Conservation (phyloP, 257 asterid genomes). For the Nicotiana tomentosiformis region DNA sequence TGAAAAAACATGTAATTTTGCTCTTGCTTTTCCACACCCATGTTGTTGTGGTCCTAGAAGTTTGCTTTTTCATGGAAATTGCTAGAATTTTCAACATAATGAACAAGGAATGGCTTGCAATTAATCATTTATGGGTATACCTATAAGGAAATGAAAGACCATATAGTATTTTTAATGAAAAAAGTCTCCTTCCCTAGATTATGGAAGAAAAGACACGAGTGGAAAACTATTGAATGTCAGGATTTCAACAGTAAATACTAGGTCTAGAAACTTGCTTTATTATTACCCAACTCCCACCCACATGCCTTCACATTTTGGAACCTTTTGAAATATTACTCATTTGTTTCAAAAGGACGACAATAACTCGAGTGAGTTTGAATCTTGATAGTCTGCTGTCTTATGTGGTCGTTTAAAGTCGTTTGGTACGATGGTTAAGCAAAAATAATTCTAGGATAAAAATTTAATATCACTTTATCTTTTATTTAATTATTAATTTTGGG, state of each 20-base stretch:
- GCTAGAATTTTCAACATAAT: background rate
- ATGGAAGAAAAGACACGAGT: background rate
- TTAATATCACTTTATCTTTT: no score
- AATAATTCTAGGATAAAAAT: no score
- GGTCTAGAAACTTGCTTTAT: background rate
- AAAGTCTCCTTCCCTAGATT: background rate
- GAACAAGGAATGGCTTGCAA: background rate
- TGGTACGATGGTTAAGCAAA: no score
- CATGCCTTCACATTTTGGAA: background rate
- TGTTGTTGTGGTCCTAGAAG: background rate
- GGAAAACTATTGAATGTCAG: background rate
- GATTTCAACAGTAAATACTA: background rate
- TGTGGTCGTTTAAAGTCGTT: no score
- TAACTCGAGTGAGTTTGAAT: no score
- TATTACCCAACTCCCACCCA: background rate
- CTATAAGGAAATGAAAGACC: background rate
- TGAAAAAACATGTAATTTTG: no score
- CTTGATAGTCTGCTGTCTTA: no score
- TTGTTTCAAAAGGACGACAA: no score
- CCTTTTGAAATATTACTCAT: no score
- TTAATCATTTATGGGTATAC: slow-evolving; percentile 5
- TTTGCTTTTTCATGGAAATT: background rate
- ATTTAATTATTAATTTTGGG: no score
- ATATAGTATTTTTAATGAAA: background rate
- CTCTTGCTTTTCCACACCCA: background rate